Conservation (phyloP, 148 eudicot genomes). For the Arbutus unedo region DNA sequence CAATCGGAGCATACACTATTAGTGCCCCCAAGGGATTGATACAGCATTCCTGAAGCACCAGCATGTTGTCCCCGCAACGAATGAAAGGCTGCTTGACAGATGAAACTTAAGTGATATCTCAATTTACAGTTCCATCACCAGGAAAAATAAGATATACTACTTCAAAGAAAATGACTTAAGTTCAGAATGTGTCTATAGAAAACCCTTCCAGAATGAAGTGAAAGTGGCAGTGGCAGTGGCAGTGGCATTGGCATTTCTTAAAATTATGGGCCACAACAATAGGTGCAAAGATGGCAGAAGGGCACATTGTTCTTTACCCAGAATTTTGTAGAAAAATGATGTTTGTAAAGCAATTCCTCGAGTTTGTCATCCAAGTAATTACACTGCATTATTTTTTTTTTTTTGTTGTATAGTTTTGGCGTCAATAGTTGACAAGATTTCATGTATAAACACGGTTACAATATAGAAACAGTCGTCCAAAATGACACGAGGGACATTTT, state of each 20-base stretch:
- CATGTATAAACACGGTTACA: not conserved
- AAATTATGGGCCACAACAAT: not conserved
- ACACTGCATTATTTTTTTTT: not conserved
- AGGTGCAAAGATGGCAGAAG: not conserved
- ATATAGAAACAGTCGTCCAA: not conserved
- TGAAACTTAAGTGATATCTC: not conserved
- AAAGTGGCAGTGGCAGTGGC: not conserved
- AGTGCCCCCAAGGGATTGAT: conserved; percentile 32
- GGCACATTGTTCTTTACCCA: not conserved
- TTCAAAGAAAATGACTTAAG: not conserved
- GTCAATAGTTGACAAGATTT: not conserved
- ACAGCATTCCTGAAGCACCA: conserved; percentile 47
- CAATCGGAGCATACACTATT: conserved; percentile 43
- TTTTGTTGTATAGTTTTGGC: not conserved
- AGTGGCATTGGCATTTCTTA: not conserved
- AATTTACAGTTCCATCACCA: not conserved
- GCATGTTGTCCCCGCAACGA: conserved; percentile 16
- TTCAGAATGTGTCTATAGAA: not conserved
- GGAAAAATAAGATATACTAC: not conserved
- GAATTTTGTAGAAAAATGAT: not conserved
- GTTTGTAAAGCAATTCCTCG: not conserved
- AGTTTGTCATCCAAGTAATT: not conserved
- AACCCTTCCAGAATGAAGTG: not conserved
- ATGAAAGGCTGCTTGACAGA: conserved; percentile 30
- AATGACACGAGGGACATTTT: not conserved